phyloP scores from a whole-genome alignment of 106 monocot genomes.

The Phalaenopsis equestris region DNA sequence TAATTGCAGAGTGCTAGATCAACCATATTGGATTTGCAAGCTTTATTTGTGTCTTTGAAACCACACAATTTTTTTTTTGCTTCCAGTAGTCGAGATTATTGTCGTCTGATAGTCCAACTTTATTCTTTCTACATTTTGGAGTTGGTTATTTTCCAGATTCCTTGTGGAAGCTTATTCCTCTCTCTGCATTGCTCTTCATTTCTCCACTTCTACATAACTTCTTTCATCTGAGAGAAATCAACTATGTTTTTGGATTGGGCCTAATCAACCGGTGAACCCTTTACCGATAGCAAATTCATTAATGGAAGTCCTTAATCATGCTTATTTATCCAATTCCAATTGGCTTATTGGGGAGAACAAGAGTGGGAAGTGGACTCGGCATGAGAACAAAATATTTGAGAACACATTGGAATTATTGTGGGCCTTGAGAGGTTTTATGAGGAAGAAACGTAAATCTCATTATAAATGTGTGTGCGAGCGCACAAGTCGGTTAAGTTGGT shows the following conservation, averaged over 20 bases:
- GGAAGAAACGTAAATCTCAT: too few relatives aligned
- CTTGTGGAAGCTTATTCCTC: neutral
- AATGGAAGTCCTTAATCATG: slow-evolving; percentile 15
- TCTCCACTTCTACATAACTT: neutral
- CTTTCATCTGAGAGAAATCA: neutral
- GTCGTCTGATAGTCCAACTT: neutral
- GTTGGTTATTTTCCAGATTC: too few relatives aligned
- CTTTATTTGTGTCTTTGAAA: neutral
- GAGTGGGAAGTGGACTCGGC: slow-evolving; percentile 25
- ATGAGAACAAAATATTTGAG: slow-evolving; percentile 59
- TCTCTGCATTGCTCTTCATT: slow-evolving; percentile 6
- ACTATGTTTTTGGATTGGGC: neutral
- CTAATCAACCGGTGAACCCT: neutral
- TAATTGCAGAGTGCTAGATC: neutral
- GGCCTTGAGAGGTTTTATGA: too few relatives aligned
- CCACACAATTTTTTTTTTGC: neutral
- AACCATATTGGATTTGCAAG: neutral
- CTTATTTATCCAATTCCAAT: slow-evolving; percentile 26
- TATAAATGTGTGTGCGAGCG: too few relatives aligned
- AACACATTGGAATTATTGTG: slow-evolving; percentile 11
- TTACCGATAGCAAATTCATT: slow-evolving; percentile 9
- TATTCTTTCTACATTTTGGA: neutral
- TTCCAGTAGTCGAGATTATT: neutral
- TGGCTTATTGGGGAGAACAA: slow-evolving; percentile 14
- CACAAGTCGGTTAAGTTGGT: too few relatives aligned